Evolutionary conservation across 2,329 filamentous ascomycete genomes (phyloP), one percentile per base, ranked within the genome.

Genomic region (Pestalotiopsis sp.): DNA sequence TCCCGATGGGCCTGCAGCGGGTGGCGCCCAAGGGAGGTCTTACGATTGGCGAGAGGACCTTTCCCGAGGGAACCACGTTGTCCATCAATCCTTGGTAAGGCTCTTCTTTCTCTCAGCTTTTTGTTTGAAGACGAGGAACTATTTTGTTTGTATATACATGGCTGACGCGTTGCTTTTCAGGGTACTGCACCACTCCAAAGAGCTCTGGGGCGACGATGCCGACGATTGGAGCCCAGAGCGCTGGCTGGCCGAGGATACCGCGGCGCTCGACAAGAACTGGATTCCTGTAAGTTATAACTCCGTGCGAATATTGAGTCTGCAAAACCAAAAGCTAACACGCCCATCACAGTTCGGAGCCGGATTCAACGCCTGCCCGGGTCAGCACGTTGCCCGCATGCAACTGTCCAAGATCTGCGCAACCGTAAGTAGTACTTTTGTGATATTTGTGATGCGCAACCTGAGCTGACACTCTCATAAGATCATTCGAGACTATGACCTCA

Each of bases 331-430:
- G 3, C 27, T 62, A 31, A 62, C 31, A 3, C 2, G 13, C 0
- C 12, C 2, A 23, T 40, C 12, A 14, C 41, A 66, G 64, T 67
- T 60, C 5, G 65, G 65, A 4, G 14, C 62, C 11, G 67, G 67
- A 5, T 61, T 45, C 13, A 57, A 23, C 7, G 38, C 40, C 9
- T 68, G 67, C 45, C 67, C 67, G 2, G 67, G 67, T 14, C 67
- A 68, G 45, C 58, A 66, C n/a, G 49, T 68, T n/a, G 67, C 63
- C 2, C 52, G 67, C 12, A 65, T 68, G 20, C 56, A 68, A 25
- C 6, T 68, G 20, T 36, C 41, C 40, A 68, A 68, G 57, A 49
- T 68, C 17, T 40, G 40, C 14, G 20, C 64, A 12, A 59, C 64
- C 1, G 27, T 66, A 6, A 64, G 61, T 64, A 13, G 5, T 23